phyloP scores from a whole-genome alignment of 805 yeast species.

The Torulaspora gathmanii region DNA sequence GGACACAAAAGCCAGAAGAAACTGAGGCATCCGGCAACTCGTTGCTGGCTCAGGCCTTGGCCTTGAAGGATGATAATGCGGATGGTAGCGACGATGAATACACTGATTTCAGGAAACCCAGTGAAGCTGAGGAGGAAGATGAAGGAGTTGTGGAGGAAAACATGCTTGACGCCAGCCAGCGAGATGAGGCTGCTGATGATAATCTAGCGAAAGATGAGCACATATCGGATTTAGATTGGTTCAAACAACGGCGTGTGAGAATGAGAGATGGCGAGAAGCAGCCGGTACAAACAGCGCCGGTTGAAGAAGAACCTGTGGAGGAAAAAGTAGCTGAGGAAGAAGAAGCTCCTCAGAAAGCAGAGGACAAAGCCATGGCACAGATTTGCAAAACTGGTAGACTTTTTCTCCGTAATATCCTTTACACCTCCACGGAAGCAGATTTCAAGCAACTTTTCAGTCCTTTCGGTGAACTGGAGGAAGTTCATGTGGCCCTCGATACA shows the following conservation, averaged over 20 bases:
- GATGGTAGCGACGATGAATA: constrained; percentile 46
- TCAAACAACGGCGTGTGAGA: constrained; percentile 66
- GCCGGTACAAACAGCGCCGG: constrained; percentile 2
- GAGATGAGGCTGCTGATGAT: constrained; percentile 20
- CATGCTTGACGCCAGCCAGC: constrained; percentile 17
- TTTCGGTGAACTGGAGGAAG: constrained; percentile 78
- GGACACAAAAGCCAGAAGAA: constrained; percentile 21
- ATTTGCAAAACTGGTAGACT: constrained; percentile 72
- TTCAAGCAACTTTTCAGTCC: constrained; percentile 56
- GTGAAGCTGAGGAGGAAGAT: constrained; percentile 22
- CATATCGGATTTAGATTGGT: constrained; percentile 83
- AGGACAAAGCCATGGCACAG: constrained; percentile 46
- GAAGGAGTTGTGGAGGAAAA: constrained; percentile 35
- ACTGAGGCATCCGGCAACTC: constrained; percentile 39
- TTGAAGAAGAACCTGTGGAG: constrained; percentile 8
- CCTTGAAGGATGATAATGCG: constrained; percentile 36
- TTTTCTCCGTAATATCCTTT: constrained; percentile 81
- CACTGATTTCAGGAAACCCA: constrained; percentile 31
- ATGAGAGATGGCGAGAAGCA: constrained; percentile 48
- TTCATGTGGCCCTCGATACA: constrained; percentile 87
- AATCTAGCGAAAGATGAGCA: constrained; percentile 44
- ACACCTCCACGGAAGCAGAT: constrained; percentile 75
- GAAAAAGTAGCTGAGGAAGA: constrained; percentile 7
- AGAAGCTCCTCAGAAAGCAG: constrained; percentile 20
- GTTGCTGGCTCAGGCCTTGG: constrained; percentile 39